phyloP scores from a whole-genome alignment of 768 basidiomycete genomes.

The Termitomyces sp. region DNA sequence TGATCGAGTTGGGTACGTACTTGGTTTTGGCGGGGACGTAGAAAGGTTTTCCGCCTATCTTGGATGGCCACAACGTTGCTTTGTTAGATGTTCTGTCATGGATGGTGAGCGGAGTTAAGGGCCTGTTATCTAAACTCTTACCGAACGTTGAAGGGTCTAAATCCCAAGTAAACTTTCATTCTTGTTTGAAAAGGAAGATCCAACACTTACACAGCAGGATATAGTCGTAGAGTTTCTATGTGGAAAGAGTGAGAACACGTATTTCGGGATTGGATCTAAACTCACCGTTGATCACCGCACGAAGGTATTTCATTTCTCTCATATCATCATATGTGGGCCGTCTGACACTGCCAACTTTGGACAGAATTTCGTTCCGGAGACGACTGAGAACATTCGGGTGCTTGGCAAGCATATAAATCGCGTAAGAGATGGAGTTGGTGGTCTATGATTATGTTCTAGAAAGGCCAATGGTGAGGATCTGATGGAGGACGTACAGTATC shows the following conservation, averaged over 20 bases:
- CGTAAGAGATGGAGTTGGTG: constrained; percentile 35
- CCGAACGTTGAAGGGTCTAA: constrained; percentile 26
- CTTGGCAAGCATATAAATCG: constrained; percentile 39
- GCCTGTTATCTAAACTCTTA: constrained; percentile 2
- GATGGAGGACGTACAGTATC: constrained; percentile 39
- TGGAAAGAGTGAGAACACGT: neutral
- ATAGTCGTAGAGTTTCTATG: constrained; percentile 41
- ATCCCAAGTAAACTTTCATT: neutral
- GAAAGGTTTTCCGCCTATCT: constrained; percentile 23
- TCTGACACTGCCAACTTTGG: constrained; percentile 30
- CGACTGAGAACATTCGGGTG: constrained; percentile 36
- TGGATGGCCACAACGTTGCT: constrained; percentile 26
- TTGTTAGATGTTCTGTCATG: constrained; percentile 19
- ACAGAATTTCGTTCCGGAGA: constrained; percentile 38
- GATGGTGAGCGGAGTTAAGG: neutral
- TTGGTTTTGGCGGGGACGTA: constrained; percentile 33
- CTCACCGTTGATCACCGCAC: constrained; percentile 34
- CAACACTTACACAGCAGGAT: constrained; percentile 29
- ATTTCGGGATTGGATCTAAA: neutral
- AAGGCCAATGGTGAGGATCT: neutral
- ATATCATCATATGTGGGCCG: constrained; percentile 42
- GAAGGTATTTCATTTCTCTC: constrained; percentile 41
- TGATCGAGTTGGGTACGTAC: constrained; percentile 10
- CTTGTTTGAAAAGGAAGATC: neutral
- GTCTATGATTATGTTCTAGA: constrained; percentile 24